phyloP scores from a whole-genome alignment of 2,329 filamentous ascomycete species.

The Metarhizium rileyi region DNA sequence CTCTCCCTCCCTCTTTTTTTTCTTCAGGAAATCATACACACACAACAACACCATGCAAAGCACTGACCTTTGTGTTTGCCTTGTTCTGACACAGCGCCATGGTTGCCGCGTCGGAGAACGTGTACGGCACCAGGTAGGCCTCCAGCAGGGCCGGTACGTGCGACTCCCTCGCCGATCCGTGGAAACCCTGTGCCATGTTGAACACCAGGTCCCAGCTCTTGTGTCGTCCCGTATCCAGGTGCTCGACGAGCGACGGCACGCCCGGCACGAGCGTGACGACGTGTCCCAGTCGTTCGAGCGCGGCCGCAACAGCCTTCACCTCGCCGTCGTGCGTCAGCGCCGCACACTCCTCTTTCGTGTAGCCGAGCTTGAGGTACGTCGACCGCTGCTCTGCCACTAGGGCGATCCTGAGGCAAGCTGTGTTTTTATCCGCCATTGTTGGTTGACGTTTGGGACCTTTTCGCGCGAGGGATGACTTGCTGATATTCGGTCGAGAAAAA shows the following conservation, averaged over 20 bases:
- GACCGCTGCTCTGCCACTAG: constrained; percentile 2
- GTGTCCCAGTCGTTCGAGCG: constrained; percentile 3
- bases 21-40: no score
- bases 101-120: constrained; percentile 5
- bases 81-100: constrained; percentile 8
- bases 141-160: constrained; percentile 6
- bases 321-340: constrained; percentile 5
- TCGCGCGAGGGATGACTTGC: no score
- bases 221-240: neutral
- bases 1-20: no score
- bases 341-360: constrained; percentile 3
- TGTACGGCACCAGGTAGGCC: constrained; percentile 4
- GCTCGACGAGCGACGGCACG: constrained; percentile 1
- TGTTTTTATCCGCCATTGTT: neutral
- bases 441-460: no score
- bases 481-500: no score
- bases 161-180: constrained; percentile 2
- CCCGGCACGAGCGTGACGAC: constrained; percentile 4
- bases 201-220: constrained; percentile 6
- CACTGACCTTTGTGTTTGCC: constrained; percentile 5
- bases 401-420: neutral
- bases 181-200: constrained; percentile 6
- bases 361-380: constrained; percentile 4
- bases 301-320: constrained; percentile 3
- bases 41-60: neutral